Evolutionary conservation across 2,329 filamentous ascomycete genomes (phyloP).

Genomic region (Colletotrichum neosansevieriae): DNA sequence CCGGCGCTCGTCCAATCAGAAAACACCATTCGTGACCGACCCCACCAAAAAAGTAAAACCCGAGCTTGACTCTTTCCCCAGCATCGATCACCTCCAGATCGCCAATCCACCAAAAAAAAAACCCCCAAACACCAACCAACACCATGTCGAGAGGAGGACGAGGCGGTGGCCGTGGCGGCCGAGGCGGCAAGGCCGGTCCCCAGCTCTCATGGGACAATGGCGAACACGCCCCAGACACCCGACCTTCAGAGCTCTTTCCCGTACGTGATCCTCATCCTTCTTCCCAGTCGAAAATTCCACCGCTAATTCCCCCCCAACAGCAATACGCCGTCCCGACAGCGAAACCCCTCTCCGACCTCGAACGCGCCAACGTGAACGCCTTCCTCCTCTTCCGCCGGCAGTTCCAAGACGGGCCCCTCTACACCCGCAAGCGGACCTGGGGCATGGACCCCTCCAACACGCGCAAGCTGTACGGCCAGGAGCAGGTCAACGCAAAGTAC

Average conservation of each 20-base stretch:
- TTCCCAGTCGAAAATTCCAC: background rate
- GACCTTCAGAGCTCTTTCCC: conserved; percentile 71
- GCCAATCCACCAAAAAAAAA: too few relatives aligned
- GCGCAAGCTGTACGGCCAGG: conserved; percentile 64
- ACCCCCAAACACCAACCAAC: background rate
- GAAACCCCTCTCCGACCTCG: conserved; percentile 56
- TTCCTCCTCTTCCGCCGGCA: conserved; percentile 69
- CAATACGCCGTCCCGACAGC: conserved; percentile 63
- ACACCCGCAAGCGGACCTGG: conserved; percentile 61
- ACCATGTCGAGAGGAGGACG: conserved; percentile 64
- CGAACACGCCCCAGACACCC: conserved; percentile 64
- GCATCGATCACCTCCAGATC: too few relatives aligned
- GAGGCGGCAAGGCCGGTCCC: conserved; percentile 60
- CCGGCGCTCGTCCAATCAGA: background rate
- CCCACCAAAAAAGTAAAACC: conserved; percentile 13
- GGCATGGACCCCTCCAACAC: conserved; percentile 53
- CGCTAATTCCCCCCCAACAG: conserved; percentile 47
- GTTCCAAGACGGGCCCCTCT: conserved; percentile 66
- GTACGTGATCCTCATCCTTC: conserved; percentile 50
- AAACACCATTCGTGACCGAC: background rate
- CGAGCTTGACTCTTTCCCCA: background rate
- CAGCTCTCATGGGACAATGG: conserved; percentile 65
- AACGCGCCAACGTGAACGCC: conserved; percentile 61
- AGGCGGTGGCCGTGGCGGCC: conserved; percentile 58
- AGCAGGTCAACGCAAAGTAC: conserved; percentile 70